A percentile compares a stretch with the other conserved stretches of the same genome.
These are phyloP conservation scores for Nakataea oryzae DNA, from an alignment of 2,329 filamentous ascomycete species.

Conservation along the genomic window DNA sequence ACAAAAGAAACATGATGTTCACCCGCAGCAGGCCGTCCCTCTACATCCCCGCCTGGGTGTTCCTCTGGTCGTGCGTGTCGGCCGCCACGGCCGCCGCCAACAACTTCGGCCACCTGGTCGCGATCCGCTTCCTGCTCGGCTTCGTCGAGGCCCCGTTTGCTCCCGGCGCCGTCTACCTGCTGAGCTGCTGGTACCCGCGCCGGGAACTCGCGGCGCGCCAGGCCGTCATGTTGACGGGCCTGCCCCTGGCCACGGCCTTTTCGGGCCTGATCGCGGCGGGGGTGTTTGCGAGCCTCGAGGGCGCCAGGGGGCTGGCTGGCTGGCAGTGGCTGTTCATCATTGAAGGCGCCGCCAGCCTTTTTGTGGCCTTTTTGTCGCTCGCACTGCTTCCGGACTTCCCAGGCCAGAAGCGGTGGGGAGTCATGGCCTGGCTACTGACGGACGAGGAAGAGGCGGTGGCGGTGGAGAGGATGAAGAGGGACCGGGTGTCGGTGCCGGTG, in stretches of 20 bases:
- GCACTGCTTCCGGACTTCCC: not conserved
- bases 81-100: conserved; percentile 23
- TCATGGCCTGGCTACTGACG: not conserved
- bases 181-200: conserved; percentile 29
- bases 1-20: conserved; percentile 17
- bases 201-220: conserved; percentile 24
- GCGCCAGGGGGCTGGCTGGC: conserved; percentile 32
- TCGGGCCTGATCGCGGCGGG: conserved; percentile 35
- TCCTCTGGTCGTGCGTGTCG: conserved; percentile 19
- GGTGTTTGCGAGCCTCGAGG: conserved; percentile 34
- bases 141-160: conserved; percentile 22
- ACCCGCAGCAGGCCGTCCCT: conserved; percentile 12
- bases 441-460: not conserved
- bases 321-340: conserved; percentile 45
- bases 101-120: conserved; percentile 20
- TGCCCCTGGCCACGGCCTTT: conserved; percentile 31
- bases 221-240: conserved; percentile 23
- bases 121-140: conserved; percentile 23
- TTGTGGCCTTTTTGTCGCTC: conserved; percentile 11
- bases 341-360: conserved; percentile 30
- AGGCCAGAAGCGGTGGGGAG: not conserved
- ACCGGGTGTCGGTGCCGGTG: not conserved
- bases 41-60: conserved; percentile 17
- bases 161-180: conserved; percentile 28
- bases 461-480: not conserved